phyloP scores from a whole-genome alignment of 2,329 filamentous ascomycete genomes.

The Cylindrodendrum hubeiense region DNA sequence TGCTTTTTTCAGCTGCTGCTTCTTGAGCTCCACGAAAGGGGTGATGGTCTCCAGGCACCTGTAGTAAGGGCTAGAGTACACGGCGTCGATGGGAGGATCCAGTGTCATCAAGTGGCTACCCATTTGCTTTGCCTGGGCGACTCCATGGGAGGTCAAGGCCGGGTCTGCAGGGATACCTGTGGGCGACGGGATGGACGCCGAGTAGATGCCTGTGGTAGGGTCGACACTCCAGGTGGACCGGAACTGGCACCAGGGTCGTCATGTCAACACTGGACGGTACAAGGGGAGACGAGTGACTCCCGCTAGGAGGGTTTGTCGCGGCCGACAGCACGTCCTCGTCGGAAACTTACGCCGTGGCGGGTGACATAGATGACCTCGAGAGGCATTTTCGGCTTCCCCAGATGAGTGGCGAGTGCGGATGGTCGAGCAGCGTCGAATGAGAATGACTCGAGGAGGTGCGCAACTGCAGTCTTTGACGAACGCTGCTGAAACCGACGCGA shows the following conservation, averaged over 20 bases:
- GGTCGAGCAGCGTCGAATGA: not conserved
- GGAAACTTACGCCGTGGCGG: constrained; percentile 77
- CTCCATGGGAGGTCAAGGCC: constrained; percentile 86
- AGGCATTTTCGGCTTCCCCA: constrained; percentile 56
- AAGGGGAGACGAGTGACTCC: not conserved
- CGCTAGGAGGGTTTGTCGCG: constrained; percentile 7
- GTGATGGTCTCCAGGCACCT: constrained; percentile 87
- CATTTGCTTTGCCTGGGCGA: constrained; percentile 84
- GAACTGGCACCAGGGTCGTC: constrained; percentile 69
- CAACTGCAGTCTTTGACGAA: not conserved
- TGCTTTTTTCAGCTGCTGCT: constrained; percentile 32
- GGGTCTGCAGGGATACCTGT: constrained; percentile 92
- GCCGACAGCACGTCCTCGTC: constrained; percentile 14
- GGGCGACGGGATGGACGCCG: constrained; percentile 78
- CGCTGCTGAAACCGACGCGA: not conserved
- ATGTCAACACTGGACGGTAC: constrained; percentile 29
- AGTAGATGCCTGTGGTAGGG: constrained; percentile 82
- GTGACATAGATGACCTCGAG: constrained; percentile 80
- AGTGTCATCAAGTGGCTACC: constrained; percentile 72
- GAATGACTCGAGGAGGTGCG: not conserved
- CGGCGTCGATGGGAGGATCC: constrained; percentile 75
- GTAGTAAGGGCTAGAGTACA: constrained; percentile 91
- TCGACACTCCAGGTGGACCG: constrained; percentile 92
- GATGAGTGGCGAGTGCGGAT: not conserved
- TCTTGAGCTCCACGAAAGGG: constrained; percentile 70